These are phyloP conservation scores for Tylopilus felleus DNA, from an alignment of 768 basidiomycete species.

Conservation along the genomic window DNA sequence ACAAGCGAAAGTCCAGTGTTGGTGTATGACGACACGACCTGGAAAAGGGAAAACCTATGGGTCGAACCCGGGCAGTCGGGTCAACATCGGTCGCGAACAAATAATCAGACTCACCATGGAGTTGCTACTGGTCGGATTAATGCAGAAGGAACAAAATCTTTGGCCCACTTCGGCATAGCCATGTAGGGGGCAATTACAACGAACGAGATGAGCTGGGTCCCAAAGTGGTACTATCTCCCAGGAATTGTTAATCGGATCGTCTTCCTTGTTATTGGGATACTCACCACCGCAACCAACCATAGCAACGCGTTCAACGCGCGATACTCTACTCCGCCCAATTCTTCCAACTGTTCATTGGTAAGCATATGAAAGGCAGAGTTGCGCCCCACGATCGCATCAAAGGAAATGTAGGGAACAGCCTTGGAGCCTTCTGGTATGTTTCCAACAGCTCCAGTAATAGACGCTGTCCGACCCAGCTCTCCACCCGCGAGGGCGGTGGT, in stretches of 20 bases:
- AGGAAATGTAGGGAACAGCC: conserved; percentile 77
- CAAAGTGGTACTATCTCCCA: conserved; percentile 67
- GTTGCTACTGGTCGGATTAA: conserved; percentile 54
- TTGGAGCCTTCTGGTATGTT: conserved; percentile 41
- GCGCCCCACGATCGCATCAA: conserved; percentile 79
- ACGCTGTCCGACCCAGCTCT: conserved; percentile 26
- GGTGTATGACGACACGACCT: conserved; percentile 81
- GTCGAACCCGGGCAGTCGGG: not conserved
- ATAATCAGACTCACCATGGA: conserved; percentile 52
- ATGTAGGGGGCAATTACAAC: conserved; percentile 82
- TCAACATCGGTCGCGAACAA: not conserved
- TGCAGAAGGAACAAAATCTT: conserved; percentile 56
- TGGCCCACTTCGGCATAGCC: conserved; percentile 52
- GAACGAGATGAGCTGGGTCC: conserved; percentile 64
- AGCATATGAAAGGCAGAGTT: conserved; percentile 72
- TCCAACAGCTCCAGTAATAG: conserved; percentile 10
- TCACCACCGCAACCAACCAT: conserved; percentile 74
- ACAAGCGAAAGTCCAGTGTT: conserved; percentile 86
- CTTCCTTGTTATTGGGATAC: conserved; percentile 26
- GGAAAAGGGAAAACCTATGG: conserved; percentile 78
- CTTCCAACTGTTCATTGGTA: conserved; percentile 81
- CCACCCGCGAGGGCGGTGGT: conserved; percentile 52
- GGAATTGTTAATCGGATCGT: not conserved
- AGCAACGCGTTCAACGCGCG: conserved; percentile 75
- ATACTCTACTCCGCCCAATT: conserved; percentile 93